These are phyloP conservation scores for Sophora flavescens DNA, from an alignment of 306 rosid genomes.

Conservation along the genomic window DNA sequence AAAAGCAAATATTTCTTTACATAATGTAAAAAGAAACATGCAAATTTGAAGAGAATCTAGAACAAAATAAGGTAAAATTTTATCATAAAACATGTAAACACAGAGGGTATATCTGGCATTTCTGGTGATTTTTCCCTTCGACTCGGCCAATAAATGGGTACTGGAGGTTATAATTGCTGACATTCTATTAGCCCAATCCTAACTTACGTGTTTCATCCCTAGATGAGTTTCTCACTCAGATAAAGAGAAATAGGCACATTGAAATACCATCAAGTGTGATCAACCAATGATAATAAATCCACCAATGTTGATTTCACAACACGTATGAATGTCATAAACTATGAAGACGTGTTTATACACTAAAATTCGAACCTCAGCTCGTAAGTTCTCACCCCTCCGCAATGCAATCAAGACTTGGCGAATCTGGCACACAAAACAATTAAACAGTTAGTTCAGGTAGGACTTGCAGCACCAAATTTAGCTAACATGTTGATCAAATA, in stretches of 20 bases:
- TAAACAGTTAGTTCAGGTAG: conserved; percentile 40
- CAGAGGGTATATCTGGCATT: conserved; percentile 13
- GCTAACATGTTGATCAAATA: conserved; percentile 18
- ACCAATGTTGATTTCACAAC: conserved; percentile 36
- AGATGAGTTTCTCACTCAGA: conserved; percentile 27
- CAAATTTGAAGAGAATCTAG: conserved; percentile 10
- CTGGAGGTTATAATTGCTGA: conserved; percentile 5
- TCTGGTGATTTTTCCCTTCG: conserved; percentile 13
- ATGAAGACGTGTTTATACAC: conserved; percentile 25
- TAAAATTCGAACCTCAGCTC: conserved; percentile 78
- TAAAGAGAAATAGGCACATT: conserved; percentile 3
- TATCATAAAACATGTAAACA: conserved; percentile 10
- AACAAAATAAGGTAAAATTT: not conserved
- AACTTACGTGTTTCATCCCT: not conserved
- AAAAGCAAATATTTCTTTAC: conserved; percentile 21
- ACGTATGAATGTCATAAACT: conserved; percentile 33
- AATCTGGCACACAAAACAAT: conserved; percentile 66
- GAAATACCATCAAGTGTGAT: conserved; percentile 32
- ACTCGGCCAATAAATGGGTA: conserved; percentile 22
- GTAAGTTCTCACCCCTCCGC: conserved; percentile 90
- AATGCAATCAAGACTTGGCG: conserved; percentile 90
- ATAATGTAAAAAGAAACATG: conserved; percentile 12
- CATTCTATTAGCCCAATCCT: conserved; percentile 6
- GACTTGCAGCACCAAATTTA: conserved; percentile 39
- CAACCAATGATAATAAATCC: conserved; percentile 31